Base-by-base conservation (phyloP, 805 yeast genomes). In the Metschnikowia aberdeeniae region DNA sequence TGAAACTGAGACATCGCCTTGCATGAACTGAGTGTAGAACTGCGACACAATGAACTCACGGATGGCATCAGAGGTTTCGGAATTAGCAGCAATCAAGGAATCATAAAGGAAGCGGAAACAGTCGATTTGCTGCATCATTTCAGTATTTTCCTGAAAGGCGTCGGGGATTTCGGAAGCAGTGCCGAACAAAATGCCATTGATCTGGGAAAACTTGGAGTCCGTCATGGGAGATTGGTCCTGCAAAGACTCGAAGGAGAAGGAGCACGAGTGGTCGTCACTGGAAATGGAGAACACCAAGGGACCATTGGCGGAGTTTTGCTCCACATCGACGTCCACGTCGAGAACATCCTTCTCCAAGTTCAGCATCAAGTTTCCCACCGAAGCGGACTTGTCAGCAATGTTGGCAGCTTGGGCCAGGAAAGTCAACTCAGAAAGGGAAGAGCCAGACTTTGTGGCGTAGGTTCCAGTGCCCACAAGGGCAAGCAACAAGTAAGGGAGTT, bases 81-180 rank as follows among this genome's bases (percentile, higher is more conserved):
- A 31, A 31, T 39, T 32, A 28, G 42, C 28, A 7, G 35, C 42
- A 3, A 32, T 28, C 28, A 39, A 39, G 14, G 42, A 39, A 12
- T 39, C 42, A 20, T 39, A 39, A 28, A 39, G 42, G 36, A 39
- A 31, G 6, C 35, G 22, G 36, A 39, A 39, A 27, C 42, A 39
- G 30, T 39, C 42, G 17, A 39, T 39, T 24, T 39, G 42, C 30
- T 39, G 42, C 42, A 39, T 39, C 30, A 39, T 26, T 13, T 39
- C 42, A 6, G 34, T 22, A 11, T 39, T 39, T 6, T 39, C 11
- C 30, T 30, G 24, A 14, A 39, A 13, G 30, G 22, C 17, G 13
- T 31, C 35, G 22, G 42, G 42, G 13, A 39, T 32, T 11, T 39
- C 42, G 14, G 42, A 13, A 19, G 20, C 29, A 24, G 42, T 31